Percentiles rank a stretch among this genome's conserved stretches.
Evolutionary conservation across 805 yeast genomes (phyloP).

Genomic region (Yueomyces sp.): DNA sequence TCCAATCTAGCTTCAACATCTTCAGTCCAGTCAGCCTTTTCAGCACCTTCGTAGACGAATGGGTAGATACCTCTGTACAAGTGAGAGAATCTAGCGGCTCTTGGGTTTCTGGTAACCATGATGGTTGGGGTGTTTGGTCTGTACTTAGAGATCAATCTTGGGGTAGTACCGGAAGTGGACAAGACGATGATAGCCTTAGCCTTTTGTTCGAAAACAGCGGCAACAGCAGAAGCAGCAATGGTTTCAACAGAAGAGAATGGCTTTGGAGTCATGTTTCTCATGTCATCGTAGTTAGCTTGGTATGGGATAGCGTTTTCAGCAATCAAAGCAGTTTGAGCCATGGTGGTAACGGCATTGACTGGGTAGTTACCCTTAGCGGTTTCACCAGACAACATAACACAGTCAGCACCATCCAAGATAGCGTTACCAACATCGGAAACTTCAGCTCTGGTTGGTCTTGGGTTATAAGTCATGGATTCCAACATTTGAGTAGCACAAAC

Average conservation of each 20-base stretch:
- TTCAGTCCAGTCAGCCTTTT: conserved; percentile 73
- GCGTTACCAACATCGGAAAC: conserved; percentile 99
- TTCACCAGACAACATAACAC: conserved; percentile 99
- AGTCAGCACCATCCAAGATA: conserved; percentile 97
- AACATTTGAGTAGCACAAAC: conserved; percentile 99
- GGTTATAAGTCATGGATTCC: conserved; percentile 99
- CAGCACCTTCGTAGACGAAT: conserved; percentile 58
- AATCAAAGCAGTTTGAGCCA: conserved; percentile 93
- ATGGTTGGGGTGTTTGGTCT: conserved; percentile 95
- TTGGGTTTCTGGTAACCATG: conserved; percentile 93
- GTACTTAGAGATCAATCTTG: conserved; percentile 93
- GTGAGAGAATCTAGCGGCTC: conserved; percentile 91
- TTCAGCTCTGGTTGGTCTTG: conserved; percentile 99
- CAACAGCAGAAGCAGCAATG: conserved; percentile 91
- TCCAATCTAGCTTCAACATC: conserved; percentile 92
- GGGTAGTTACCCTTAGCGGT: conserved; percentile 99
- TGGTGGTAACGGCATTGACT: conserved; percentile 92
- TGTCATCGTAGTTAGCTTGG: conserved; percentile 70
- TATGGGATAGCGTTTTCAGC: conserved; percentile 97
- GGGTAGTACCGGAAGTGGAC: conserved; percentile 90
- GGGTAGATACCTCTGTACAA: conserved; percentile 98
- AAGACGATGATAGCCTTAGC: conserved; percentile 95
- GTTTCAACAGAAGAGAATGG: conserved; percentile 94
- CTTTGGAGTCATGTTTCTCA: conserved; percentile 70
- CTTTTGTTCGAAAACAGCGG: conserved; percentile 90